Percentiles rank a stretch among this genome's conserved stretches.
phyloP scores from a whole-genome alignment of 2,329 filamentous ascomycete species.

The Botrytis hyacinthi region DNA sequence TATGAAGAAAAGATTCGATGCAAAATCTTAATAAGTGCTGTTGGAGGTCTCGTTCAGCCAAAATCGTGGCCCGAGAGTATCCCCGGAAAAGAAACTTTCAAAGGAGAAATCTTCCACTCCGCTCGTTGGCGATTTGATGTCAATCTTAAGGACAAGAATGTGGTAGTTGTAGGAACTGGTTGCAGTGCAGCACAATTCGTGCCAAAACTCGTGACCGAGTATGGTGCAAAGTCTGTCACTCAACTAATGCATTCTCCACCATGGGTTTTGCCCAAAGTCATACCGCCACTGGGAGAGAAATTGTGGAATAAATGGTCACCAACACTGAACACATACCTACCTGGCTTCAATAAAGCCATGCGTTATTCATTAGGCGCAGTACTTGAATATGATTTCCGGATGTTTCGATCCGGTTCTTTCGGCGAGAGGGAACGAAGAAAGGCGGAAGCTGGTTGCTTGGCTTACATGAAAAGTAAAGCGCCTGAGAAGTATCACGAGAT shows the following conservation, averaged over 20 bases:
- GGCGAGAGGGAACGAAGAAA: conserved; percentile 43
- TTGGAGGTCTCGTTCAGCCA: conserved; percentile 56
- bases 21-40: conserved; percentile 54
- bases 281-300: conserved; percentile 41
- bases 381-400: conserved; percentile 47
- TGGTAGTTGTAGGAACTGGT: conserved; percentile 57
- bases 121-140: conserved; percentile 54
- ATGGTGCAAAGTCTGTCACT: conserved; percentile 52
- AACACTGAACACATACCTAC: conserved; percentile 46
- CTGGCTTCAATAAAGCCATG: conserved; percentile 45
- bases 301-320: conserved; percentile 49
- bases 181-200: conserved; percentile 58
- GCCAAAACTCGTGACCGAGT: conserved; percentile 47
- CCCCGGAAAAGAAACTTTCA: conserved; percentile 52
- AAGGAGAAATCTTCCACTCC: conserved; percentile 56
- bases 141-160: conserved; percentile 53
- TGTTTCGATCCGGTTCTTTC: conserved; percentile 46
- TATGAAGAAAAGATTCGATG: conserved; percentile 51
- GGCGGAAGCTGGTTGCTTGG: conserved; percentile 44
- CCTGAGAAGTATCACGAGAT: conserved; percentile 58
- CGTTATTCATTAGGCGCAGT: conserved; percentile 44
- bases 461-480: conserved; percentile 47
- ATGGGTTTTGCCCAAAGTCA: conserved; percentile 49
- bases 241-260: conserved; percentile 58
- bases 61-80: conserved; percentile 49